Percentiles rank a stretch among this genome's conserved stretches.
Evolutionary conservation across 805 yeast genomes (phyloP).

Genomic region (Candida vaughaniae): DNA sequence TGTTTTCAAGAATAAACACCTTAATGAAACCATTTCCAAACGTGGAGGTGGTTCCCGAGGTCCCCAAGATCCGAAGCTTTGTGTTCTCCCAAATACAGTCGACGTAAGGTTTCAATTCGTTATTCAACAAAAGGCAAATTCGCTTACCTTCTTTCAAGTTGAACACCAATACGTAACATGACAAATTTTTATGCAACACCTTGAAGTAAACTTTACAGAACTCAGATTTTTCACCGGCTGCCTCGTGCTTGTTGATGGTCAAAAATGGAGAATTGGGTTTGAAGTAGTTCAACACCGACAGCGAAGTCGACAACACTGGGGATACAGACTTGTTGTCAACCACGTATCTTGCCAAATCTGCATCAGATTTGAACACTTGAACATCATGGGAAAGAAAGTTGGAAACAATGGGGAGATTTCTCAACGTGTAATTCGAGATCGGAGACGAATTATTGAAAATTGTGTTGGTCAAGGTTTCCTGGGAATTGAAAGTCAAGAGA

Average conservation of each 20-base stretch:
- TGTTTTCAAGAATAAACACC: conserved; percentile 19
- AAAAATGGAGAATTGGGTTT: conserved; percentile 31
- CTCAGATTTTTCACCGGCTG: conserved; percentile 17
- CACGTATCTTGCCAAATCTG: background rate
- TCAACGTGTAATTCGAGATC: conserved; percentile 6
- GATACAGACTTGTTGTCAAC: background rate
- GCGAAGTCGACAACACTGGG: conserved; percentile 21
- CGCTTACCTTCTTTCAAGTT: conserved; percentile 6
- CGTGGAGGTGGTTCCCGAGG: conserved; percentile 33
- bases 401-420: conserved; percentile 19
- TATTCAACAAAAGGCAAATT: conserved; percentile 23
- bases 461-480: conserved; percentile 19
- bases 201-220: conserved; percentile 23
- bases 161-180: conserved; percentile 29
- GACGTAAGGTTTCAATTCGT: conserved; percentile 29
- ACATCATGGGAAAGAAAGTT: conserved; percentile 14
- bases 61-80: conserved; percentile 30
- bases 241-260: conserved; percentile 14
- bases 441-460: conserved; percentile 15
- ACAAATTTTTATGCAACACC: conserved; percentile 24
- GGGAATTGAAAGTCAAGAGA: conserved; percentile 15
- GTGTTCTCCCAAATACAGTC: conserved; percentile 27
- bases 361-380: conserved; percentile 4
- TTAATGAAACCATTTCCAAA: conserved; percentile 32
- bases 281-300: conserved; percentile 23